These are phyloP conservation scores for Kodamaea kaohsiungensis DNA, from an alignment of 805 yeast species.

Conservation along the genomic window DNA sequence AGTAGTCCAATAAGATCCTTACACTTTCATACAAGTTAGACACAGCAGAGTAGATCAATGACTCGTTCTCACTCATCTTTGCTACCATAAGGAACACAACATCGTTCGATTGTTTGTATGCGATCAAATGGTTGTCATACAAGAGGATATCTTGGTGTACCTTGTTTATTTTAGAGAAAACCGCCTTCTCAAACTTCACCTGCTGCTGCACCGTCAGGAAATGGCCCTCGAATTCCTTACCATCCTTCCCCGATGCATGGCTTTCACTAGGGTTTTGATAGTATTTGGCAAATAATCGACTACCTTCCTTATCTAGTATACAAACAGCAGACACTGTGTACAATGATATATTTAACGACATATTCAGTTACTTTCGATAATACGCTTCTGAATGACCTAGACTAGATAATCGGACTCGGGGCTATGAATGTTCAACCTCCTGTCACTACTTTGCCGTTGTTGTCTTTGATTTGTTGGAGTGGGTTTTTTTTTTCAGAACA, in stretches of 20 bases:
- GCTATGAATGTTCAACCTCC: background rate
- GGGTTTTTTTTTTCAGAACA: constrained; percentile 10
- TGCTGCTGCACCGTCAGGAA: constrained; percentile 60
- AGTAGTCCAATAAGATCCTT: constrained; percentile 66
- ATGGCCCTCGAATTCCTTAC: constrained; percentile 23
- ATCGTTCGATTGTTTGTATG: constrained; percentile 86
- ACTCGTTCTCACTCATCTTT: constrained; percentile 80
- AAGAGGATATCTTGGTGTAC: constrained; percentile 78
- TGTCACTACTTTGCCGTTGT: background rate
- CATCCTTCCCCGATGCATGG: constrained; percentile 6
- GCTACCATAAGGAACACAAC: constrained; percentile 72
- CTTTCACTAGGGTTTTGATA: constrained; percentile 54
- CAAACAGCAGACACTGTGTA: constrained; percentile 81
- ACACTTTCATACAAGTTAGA: constrained; percentile 80
- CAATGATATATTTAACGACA: constrained; percentile 59
- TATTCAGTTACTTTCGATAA: constrained; percentile 11
- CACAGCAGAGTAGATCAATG: constrained; percentile 71
- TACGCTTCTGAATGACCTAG: background rate
- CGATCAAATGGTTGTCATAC: constrained; percentile 74
- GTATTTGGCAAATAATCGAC: constrained; percentile 82
- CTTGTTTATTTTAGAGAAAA: constrained; percentile 77
- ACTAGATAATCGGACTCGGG: background rate
- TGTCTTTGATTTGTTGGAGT: constrained; percentile 5
- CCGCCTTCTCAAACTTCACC: constrained; percentile 68
- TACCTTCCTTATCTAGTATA: constrained; percentile 79